Base-by-base conservation (phyloP, 2,329 filamentous ascomycete genomes). In the Sarocladium brachiariae region DNA sequence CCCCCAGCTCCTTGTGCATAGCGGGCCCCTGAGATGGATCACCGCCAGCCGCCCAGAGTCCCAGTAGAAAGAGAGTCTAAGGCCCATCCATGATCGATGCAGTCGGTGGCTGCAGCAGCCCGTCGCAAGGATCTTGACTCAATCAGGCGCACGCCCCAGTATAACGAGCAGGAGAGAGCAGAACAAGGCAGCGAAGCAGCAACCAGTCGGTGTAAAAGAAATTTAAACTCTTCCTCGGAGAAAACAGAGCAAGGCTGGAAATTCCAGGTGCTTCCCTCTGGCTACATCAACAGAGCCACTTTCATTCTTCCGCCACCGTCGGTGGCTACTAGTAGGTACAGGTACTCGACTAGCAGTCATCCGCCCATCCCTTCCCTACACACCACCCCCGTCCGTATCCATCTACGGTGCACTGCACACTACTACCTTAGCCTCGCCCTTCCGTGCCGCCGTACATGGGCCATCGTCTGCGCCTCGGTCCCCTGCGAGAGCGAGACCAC, bases 21-120 rank as follows among this genome's bases (percentile, higher is more conserved):
- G 25, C 43, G 10, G 25, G 33, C 31, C 43, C 13, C n/a, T n/a
- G 25, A 31, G 25, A 47, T 47, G 43, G 43, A 47, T 21, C 25
- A 47, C 14, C 43, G n/a, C 34, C 8, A 37, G 34, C 7, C 34
- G 27, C 27, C n/a, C 27, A 30, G 27, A 13, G 7, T 30, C 7
- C 7, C 27, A 30, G 27, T 30, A n/a, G n/a, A n/a, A 35, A 5
- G 33, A 35, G 16, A 23, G 13, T 7, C 21, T 8, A 25, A 43
- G 13, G 27, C 27, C 7, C 25, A 33, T 25, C 24, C 43, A 30
- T 25, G 43, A 47, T 47, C 43, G 43, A 47, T 47, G 43, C 27
- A 25, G 14, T 47, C 43, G 43, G 24, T 33, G 43, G 43, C 43
- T 47, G 43, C 43, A 47, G 39, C 39, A 47, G 43, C 43, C 43